Conservation (phyloP, 192 early-diverging fungal species). For the Entophlyctis helioformis region DNA sequence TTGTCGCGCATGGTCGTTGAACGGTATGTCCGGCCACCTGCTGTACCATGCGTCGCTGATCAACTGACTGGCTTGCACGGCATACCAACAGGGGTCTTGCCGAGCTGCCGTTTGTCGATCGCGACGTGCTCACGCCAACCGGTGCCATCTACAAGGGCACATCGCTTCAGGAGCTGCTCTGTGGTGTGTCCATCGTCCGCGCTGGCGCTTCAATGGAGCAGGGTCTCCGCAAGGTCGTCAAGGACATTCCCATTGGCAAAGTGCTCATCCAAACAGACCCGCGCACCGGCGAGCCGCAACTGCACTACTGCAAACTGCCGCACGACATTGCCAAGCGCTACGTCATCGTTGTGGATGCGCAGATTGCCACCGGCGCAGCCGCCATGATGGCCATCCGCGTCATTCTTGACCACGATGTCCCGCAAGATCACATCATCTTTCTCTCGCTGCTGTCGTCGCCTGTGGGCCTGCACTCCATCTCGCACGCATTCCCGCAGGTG, state of each 20-base stretch:
- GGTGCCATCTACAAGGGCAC: conserved; percentile 39
- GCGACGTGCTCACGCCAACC: conserved; percentile 47
- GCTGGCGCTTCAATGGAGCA: conserved; percentile 87
- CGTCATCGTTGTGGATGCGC: conserved; percentile 78
- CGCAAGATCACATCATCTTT: conserved; percentile 62
- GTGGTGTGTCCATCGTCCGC: conserved; percentile 73
- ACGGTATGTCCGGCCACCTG: too few relatives aligned
- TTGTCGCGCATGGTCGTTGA: conserved; percentile 78
- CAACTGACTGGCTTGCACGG: too few relatives aligned
- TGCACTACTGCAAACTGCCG: conserved; percentile 81
- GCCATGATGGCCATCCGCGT: conserved; percentile 95
- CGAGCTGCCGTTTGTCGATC: conserved; percentile 37
- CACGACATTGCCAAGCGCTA: conserved; percentile 39
- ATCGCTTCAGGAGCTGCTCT: conserved; percentile 27
- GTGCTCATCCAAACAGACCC: conserved; percentile 80
- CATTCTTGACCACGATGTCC: conserved; percentile 79
- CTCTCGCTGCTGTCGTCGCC: conserved; percentile 68
- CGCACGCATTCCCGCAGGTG: conserved; percentile 71
- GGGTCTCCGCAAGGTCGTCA: conserved; percentile 67
- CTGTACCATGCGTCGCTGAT: too few relatives aligned
- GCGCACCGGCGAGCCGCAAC: conserved; percentile 67
- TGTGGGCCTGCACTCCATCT: conserved; percentile 64
- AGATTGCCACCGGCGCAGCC: conserved; percentile 84
- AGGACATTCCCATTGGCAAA: conserved; percentile 75
- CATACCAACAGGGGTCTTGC: conserved; percentile 54